phyloP scores from a whole-genome alignment of 1,284 basidiomycete species.

The Heterobasidion occidentale region DNA sequence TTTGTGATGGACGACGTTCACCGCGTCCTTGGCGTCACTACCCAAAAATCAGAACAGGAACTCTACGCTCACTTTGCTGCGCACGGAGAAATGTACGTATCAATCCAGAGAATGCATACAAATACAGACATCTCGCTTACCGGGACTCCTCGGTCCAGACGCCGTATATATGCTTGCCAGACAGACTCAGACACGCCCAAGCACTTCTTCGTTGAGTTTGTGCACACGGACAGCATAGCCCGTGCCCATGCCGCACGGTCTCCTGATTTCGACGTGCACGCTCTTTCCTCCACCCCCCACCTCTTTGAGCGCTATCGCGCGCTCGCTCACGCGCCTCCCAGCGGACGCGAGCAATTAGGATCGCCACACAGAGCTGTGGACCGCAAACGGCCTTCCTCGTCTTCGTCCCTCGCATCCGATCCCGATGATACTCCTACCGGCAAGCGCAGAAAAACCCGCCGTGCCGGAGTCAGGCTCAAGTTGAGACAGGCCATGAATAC shows the following conservation, averaged over 20 bases:
- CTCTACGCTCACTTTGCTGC: constrained; percentile 20
- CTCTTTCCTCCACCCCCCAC: constrained; percentile 12
- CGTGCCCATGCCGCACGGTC: constrained; percentile 16
- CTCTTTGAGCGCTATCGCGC: constrained; percentile 15
- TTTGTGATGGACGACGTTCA: not conserved
- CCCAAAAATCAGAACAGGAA: constrained; percentile 16
- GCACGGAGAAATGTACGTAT: constrained; percentile 28
- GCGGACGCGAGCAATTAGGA: not conserved
- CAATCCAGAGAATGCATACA: constrained; percentile 5
- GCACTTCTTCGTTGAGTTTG: constrained; percentile 23
- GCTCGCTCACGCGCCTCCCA: not conserved
- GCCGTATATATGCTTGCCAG: constrained; percentile 15
- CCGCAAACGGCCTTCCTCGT: too few relatives aligned
- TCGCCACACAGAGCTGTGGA: not conserved
- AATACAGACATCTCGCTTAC: not conserved
- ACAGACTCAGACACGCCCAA: constrained; percentile 2
- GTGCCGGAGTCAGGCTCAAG: not conserved
- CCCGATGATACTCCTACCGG: not conserved
- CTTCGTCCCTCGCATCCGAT: not conserved
- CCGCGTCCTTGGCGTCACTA: constrained; percentile 22
- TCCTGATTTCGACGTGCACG: constrained; percentile 17
- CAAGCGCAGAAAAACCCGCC: not conserved
- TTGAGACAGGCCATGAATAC: constrained; percentile 2
- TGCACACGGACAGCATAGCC: constrained; percentile 16
- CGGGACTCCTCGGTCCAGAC: constrained; percentile 7